These are phyloP conservation scores for Tolypocladium guangdongense DNA, from an alignment of 2,329 filamentous ascomycete species.

Conservation along the genomic window DNA sequence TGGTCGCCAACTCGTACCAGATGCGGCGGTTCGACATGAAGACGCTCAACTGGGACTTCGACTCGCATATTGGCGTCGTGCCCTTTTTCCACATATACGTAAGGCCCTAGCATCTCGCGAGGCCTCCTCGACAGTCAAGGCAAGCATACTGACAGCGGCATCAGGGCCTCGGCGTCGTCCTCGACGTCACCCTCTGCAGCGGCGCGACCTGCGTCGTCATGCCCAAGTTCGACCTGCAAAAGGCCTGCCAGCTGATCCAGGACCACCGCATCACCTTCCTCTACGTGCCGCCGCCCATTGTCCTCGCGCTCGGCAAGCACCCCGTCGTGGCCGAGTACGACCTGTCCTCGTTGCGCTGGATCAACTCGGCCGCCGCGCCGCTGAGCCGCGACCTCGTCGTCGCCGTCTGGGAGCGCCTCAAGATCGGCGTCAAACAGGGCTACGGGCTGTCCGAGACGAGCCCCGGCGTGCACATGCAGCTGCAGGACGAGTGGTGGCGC, in stretches of 20 bases:
- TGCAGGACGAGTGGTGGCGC: slow-evolving; percentile 64
- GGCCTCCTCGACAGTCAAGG: background rate
- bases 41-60: slow-evolving; percentile 49
- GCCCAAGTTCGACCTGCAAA: slow-evolving; percentile 67
- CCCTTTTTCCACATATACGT: slow-evolving; percentile 92
- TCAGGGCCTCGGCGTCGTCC: slow-evolving; percentile 20
- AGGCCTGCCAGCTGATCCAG: slow-evolving; percentile 68
- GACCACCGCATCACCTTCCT: slow-evolving; percentile 63
- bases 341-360: slow-evolving; percentile 64
- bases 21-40: slow-evolving; percentile 39
- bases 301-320: slow-evolving; percentile 70
- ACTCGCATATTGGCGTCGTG: slow-evolving; percentile 66
- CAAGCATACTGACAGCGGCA: background rate
- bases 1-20: slow-evolving; percentile 63
- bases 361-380: slow-evolving; percentile 82
- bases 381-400: slow-evolving; percentile 72
- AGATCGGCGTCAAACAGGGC: slow-evolving; percentile 78
- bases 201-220: slow-evolving; percentile 64
- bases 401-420: slow-evolving; percentile 61
- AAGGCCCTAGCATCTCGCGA: slow-evolving; percentile 16
- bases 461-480: slow-evolving; percentile 65
- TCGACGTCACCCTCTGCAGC: slow-evolving; percentile 30
- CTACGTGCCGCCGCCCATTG: slow-evolving; percentile 76
- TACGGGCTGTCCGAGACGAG: slow-evolving; percentile 86
- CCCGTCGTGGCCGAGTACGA: slow-evolving; percentile 73